Evolutionary conservation across 306 rosid genomes (phyloP), one percentile per base, ranked within the genome.

Genomic region (Quercus agrifolia): DNA sequence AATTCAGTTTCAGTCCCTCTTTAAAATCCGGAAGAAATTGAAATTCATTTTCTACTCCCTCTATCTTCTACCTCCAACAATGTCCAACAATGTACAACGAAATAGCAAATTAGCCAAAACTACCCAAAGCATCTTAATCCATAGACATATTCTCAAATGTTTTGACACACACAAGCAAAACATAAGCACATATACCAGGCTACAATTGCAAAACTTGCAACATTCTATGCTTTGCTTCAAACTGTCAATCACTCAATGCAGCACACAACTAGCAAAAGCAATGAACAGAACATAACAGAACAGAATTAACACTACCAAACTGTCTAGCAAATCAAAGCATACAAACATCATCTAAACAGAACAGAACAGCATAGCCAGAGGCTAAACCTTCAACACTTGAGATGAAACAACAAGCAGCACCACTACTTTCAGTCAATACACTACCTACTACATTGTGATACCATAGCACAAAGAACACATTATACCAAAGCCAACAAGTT

Each of bases 331-430:
- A 61, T 56, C 28, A 79, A 20, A 85, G 25, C 35, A 49, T 7
- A 30, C 25, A 51, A 67, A n/a, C 27, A 67, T 31, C 72, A 31
- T 33, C 52, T 33, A 67, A 63, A 67, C 59, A 70, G 41, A n/a
- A 31, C 75, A 61, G 46, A 30, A 67, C 59, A 21, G 70, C 38
- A 25, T 84, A 79, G 80, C 84, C 41, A 86, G 86, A 79, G 83
- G 74, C 80, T 79, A 78, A 61, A 68, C 23, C 8, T 12, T 25
- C 54, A 49, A 23, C 67, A 35, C 72, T 67, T 1, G 23, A 33
- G 4, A 1, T 12, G 4, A 67, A 31, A 67, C 35, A 12, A 21
- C 10, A 17, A 21, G 23, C 23, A 6, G 3, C 13, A 18, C 38
- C 27, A 6, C 38, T 11, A 19, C 38, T 67, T 35, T 18, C 72